A percentile compares a stretch with the other conserved stretches of the same genome.
phyloP scores from a whole-genome alignment of 106 monocot genomes.

The Dendrobium catenatum region DNA sequence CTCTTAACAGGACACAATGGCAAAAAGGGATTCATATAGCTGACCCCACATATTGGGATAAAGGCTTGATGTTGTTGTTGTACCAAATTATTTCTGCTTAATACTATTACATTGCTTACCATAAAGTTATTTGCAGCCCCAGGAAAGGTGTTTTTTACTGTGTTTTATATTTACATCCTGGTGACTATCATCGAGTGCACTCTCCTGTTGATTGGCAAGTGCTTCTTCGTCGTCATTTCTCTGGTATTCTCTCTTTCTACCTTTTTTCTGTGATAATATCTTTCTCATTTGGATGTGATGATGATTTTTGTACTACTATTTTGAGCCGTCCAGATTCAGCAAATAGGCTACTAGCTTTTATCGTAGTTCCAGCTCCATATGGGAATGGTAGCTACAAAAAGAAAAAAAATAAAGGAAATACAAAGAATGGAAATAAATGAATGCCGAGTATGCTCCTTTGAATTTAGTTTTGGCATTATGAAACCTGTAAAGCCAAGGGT shows the following conservation, averaged over 20 bases:
- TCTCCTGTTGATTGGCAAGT: conserved; percentile 90
- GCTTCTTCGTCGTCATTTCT: conserved; percentile 74
- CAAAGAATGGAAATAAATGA: too few species aligned
- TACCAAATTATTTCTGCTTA: not conserved
- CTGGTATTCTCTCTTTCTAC: conserved; percentile 35
- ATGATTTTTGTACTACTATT: not conserved
- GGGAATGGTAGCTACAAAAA: too few species aligned
- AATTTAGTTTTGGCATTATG: too few species aligned
- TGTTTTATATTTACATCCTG: conserved; percentile 79
- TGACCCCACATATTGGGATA: too few species aligned
- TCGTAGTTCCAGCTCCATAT: not conserved
- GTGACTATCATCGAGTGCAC: conserved; percentile 88
- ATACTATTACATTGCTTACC: not conserved
- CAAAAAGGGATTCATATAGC: too few species aligned
- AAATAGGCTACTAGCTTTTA: not conserved
- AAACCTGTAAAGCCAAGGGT: too few species aligned
- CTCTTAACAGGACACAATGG: too few species aligned
- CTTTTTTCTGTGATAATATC: not conserved
- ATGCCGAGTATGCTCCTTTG: too few species aligned
- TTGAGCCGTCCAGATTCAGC: not conserved
- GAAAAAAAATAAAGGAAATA: too few species aligned
- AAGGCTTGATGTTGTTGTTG: too few species aligned
- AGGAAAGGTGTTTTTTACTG: conserved; percentile 84
- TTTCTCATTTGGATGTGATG: not conserved
- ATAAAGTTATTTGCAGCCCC: conserved; percentile 42